Conservation (phyloP, 2,329 filamentous ascomycete species). For the Epichloe glyceriae region DNA sequence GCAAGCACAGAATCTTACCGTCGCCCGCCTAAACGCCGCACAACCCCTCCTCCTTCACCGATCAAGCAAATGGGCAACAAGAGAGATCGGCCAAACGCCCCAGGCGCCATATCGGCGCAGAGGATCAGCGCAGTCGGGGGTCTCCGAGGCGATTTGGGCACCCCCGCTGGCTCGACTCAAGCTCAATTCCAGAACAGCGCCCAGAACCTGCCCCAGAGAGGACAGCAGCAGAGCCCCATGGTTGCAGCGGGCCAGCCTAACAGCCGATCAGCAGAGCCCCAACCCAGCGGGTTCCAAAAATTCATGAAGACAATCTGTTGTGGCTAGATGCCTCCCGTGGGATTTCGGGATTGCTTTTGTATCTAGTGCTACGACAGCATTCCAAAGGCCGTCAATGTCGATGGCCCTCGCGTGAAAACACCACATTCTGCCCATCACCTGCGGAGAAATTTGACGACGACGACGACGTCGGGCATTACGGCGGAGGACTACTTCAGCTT, state of each 20-base stretch:
- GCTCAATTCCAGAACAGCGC: conserved; percentile 95
- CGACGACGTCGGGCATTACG: not conserved
- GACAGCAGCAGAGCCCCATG: conserved; percentile 47
- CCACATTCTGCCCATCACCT: not conserved
- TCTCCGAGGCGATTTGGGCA: conserved; percentile 57
- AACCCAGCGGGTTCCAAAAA: conserved; percentile 78
- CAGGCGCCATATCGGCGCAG: conserved; percentile 60
- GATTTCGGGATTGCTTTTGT: conserved; percentile 17
- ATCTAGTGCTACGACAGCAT: conserved; percentile 16
- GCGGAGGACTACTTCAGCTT: not conserved
- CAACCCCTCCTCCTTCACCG: conserved; percentile 79
- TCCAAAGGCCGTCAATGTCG: conserved; percentile 8
- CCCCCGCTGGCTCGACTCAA: conserved; percentile 81
- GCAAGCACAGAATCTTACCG: conserved; percentile 54
- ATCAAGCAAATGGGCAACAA: conserved; percentile 70
- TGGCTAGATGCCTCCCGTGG: conserved; percentile 38
- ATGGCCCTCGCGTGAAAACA: not conserved
- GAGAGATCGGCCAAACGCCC: conserved; percentile 62
- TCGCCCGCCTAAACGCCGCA: conserved; percentile 86
- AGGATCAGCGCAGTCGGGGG: conserved; percentile 63
- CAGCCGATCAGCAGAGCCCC: conserved; percentile 50
- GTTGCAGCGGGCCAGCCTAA: conserved; percentile 39
- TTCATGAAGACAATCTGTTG: conserved; percentile 89
- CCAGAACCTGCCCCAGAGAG: conserved; percentile 63
- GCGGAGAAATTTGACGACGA: not conserved